Base-by-base conservation (phyloP, 805 yeast genomes). In the Myxozyma geophila region DNA sequence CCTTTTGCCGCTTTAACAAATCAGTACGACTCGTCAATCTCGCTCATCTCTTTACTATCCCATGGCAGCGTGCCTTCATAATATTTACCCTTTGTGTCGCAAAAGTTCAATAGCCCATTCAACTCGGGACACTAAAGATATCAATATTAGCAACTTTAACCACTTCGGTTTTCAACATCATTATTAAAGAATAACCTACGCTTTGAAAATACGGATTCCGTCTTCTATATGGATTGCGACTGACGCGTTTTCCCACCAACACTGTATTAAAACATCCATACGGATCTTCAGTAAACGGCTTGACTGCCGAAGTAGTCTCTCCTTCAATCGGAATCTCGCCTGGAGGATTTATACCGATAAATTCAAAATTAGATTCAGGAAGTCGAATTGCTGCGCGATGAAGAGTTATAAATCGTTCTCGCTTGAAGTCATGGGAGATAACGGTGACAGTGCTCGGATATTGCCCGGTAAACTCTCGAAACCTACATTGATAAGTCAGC, bases 341-440 rank as follows among this genome's bases (percentile, higher is more conserved):
- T 7, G 60, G 60, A 7, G 72, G 70, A 51, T 69, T 64, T 5
- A 69, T 56, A 1, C 73, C 73, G n/a, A 64, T 48, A 21, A 58
- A 67, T 9, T 61, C 15, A 40, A 70, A 69, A 13, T 53, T 48
- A 4, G 46, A 7, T 28, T 64, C 60, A 5, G 73, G 73, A 44
- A 61, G 59, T 19, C 70, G 49, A 17, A 70, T 36, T 4, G 73
- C 73, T 12, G 54, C 60, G 19, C 73, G 57, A 52, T 73, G 75
- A 37, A 72, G 47, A 7, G 59, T 52, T 9, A 41, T 51, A 70
- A 89, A 90, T 58, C 96, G 77, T 19, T 73, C 71, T 59, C 83
- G 75, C 71, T 90, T 90, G 75, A 90, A 90, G 51, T 85, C 91
- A 72, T 89, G 89, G 1, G 96, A 95, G 2, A 85, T 83, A 2